These are phyloP conservation scores for Vitis labrusca DNA, from an alignment of 164 flowering plant species.

Conservation along the genomic window DNA sequence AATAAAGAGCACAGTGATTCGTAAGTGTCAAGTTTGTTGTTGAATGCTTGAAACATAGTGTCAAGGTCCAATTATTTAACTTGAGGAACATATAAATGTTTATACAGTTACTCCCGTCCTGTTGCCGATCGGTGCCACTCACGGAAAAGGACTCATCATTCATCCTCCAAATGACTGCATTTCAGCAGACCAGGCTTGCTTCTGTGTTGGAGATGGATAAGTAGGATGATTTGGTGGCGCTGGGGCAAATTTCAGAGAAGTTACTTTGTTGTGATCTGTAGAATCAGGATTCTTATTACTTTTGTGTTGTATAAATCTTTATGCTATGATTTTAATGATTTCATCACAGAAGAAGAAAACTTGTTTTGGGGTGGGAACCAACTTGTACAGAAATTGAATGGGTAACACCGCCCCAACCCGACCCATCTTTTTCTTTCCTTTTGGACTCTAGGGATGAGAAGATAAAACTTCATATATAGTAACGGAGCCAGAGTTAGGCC, in stretches of 20 bases:
- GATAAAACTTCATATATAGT: not conserved
- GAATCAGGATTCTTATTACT: conserved; percentile 1
- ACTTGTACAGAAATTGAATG: conserved; percentile 24
- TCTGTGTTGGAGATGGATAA: too few species aligned
- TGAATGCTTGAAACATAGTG: not conserved
- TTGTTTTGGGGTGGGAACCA: not conserved
- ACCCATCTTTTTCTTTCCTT: not conserved
- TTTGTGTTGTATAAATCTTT: conserved; percentile 14
- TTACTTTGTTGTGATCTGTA: not conserved
- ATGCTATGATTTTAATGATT: not conserved
- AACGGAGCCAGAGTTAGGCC: not conserved
- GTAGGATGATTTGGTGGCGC: not conserved
- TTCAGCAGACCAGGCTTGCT: not conserved
- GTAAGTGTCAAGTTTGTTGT: conserved; percentile 28
- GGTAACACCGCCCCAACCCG: conserved; percentile 4
- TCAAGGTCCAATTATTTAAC: not conserved
- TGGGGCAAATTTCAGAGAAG: not conserved
- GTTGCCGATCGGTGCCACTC: conserved; percentile 9
- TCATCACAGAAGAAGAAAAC: not conserved
- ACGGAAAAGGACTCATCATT: conserved; percentile 22
- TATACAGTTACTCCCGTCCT: conserved; percentile 20
- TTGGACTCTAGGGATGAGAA: not conserved
- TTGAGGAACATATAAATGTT: not conserved
- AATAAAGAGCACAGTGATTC: conserved; percentile 32
- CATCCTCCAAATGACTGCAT: conserved; percentile 14